Evolutionary conservation across 2,329 filamentous ascomycete genomes (phyloP).

Genomic region (Myotisia sp.): DNA sequence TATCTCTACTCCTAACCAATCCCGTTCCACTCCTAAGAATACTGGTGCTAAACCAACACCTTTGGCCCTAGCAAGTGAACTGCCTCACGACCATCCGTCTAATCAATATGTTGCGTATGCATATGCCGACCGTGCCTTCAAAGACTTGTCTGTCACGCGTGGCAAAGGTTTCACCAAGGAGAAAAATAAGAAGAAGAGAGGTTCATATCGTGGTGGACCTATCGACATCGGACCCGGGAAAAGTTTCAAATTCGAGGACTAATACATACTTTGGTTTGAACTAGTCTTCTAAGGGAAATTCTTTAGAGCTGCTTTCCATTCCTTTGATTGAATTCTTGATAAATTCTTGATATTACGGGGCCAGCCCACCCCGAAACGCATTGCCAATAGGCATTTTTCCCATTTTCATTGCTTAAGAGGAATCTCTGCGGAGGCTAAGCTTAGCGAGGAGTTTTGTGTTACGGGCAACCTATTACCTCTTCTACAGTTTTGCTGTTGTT

Average conservation of each 20-base stretch:
- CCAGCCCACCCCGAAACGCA: no score
- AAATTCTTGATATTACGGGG: no score
- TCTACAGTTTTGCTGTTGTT: no score
- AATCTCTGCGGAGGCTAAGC: no score
- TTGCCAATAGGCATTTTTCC: no score
- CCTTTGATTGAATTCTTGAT: no score
- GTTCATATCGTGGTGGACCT: slow-evolving; percentile 73
- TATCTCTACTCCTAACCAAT: slow-evolving; percentile 17
- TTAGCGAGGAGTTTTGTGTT: background rate
- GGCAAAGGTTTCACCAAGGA: slow-evolving; percentile 98
- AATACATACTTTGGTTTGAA: no score
- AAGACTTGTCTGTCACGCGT: slow-evolving; percentile 77
- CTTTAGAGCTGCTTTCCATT: no score
- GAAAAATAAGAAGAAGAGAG: slow-evolving; percentile 97
- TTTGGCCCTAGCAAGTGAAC: slow-evolving; percentile 61
- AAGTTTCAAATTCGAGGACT: slow-evolving; percentile 91
- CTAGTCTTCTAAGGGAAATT: no score
- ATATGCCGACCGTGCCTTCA: slow-evolving; percentile 77
- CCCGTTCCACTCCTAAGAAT: slow-evolving; percentile 28
- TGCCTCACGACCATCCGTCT: slow-evolving; percentile 54
- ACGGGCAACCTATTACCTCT: background rate
- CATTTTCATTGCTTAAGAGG: no score
- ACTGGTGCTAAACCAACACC: slow-evolving; percentile 48
- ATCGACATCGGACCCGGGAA: slow-evolving; percentile 75
- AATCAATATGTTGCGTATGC: slow-evolving; percentile 74